These are phyloP conservation scores for Trypanosoma rangeli DNA, from an alignment of 208 protist species.

Conservation along the genomic window DNA sequence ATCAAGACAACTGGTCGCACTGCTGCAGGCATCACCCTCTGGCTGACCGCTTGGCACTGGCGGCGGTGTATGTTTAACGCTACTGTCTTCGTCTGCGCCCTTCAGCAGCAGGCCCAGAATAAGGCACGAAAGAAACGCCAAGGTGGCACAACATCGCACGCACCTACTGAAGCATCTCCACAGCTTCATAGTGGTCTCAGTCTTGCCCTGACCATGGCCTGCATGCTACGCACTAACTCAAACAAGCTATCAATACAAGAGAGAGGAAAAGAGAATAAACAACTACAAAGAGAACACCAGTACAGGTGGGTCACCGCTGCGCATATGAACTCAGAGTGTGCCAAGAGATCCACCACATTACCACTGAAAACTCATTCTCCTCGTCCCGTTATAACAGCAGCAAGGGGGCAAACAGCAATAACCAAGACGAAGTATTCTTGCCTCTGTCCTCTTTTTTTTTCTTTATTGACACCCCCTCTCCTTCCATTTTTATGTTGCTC, in stretches of 20 bases:
- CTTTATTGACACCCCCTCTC: not conserved
- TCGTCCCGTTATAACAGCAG: too few relatives aligned
- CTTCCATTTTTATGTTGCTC: slow-evolving; percentile 3
- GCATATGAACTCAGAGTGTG: not conserved
- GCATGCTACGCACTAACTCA: not conserved
- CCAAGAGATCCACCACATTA: too few relatives aligned
- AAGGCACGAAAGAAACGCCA: slow-evolving; percentile 2
- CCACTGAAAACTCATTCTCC: too few relatives aligned
- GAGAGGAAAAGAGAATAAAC: slow-evolving; percentile 17
- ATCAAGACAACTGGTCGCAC: slow-evolving; percentile 13
- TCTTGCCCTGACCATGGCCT: too few relatives aligned
- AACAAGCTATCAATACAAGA: slow-evolving; percentile 16
- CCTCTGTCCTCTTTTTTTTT: not conserved
- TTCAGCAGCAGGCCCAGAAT: not conserved
- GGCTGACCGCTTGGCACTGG: not conserved
- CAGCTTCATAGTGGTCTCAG: not conserved
- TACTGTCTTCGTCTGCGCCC: too few relatives aligned
- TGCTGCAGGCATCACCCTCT: not conserved
- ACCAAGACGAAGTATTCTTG: not conserved
- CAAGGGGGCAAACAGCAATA: too few relatives aligned
- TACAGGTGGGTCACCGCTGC: not conserved
- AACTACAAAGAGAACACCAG: not conserved
- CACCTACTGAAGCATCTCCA: not conserved
- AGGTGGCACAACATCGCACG: not conserved
- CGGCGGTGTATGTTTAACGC: too few relatives aligned